These are phyloP conservation scores for Alternaria sp. DNA, from an alignment of 2,329 filamentous ascomycete species.

Conservation along the genomic window DNA sequence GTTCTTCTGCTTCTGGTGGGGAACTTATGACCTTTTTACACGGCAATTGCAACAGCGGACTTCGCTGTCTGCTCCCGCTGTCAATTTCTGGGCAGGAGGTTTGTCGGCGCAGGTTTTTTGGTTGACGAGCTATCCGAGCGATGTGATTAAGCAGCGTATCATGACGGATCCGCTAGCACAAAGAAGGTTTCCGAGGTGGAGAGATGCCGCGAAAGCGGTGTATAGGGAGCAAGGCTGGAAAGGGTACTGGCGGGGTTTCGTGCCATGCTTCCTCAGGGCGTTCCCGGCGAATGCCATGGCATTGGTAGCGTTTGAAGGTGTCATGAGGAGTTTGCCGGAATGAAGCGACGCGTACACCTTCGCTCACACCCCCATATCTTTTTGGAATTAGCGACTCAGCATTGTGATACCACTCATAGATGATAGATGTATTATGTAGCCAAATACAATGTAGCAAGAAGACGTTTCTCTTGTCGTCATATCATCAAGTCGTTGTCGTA, in stretches of 20 bases:
- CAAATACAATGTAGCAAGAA: not conserved
- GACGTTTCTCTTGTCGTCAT: not conserved
- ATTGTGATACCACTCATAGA: not conserved
- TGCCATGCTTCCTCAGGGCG: constrained; percentile 90
- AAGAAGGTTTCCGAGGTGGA: constrained; percentile 75
- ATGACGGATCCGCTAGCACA: constrained; percentile 89
- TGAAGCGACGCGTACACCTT: constrained; percentile 20
- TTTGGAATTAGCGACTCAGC: not conserved
- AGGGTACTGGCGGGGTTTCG: constrained; percentile 90
- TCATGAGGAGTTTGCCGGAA: constrained; percentile 68
- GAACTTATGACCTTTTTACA: constrained; percentile 87
- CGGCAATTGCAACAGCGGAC: constrained; percentile 71
- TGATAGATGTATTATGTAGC: not conserved
- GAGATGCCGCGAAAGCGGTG: constrained; percentile 77
- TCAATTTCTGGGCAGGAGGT: constrained; percentile 98
- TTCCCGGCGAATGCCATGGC: constrained; percentile 97
- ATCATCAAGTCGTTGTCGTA: not conserved
- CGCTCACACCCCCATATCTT: not conserved
- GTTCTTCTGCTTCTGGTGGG: constrained; percentile 99
- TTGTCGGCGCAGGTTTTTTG: constrained; percentile 94
- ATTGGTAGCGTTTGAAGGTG: constrained; percentile 88
- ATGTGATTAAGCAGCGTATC: constrained; percentile 93
- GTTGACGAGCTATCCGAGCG: constrained; percentile 88
- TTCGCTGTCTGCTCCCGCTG: constrained; percentile 72
- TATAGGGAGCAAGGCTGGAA: constrained; percentile 76